Conservation (phyloP, 305 asterid species). For the Stenogyne calaminthoides region DNA sequence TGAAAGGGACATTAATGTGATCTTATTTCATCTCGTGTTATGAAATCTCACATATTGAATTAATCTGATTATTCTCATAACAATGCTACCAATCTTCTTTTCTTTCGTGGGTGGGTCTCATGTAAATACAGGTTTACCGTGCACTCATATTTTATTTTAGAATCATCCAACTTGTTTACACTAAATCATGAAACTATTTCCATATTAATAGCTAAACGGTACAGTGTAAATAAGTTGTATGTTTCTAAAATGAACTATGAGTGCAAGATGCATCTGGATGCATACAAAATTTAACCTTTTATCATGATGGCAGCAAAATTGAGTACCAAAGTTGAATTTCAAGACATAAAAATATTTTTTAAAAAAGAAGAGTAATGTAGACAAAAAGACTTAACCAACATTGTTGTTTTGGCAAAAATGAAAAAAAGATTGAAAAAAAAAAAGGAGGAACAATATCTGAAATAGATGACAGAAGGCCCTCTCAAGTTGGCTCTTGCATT, state of each 20-base stretch:
- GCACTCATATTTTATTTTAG: too few species aligned
- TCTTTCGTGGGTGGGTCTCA: too few species aligned
- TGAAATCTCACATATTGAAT: background rate
- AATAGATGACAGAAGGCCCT: constrained; percentile 21
- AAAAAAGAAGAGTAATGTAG: background rate
- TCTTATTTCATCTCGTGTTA: background rate
- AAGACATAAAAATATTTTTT: background rate
- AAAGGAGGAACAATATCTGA: background rate
- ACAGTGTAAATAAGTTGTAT: too few species aligned
- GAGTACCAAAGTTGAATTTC: background rate
- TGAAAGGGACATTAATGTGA: background rate
- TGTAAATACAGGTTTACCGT: too few species aligned
- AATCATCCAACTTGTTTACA: too few species aligned
- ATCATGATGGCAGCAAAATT: too few species aligned
- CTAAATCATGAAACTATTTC: too few species aligned
- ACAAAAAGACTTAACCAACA: background rate
- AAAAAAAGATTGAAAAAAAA: background rate
- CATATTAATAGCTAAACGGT: too few species aligned
- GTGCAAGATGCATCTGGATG: too few species aligned
- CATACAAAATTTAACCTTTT: too few species aligned
- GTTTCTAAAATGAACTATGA: too few species aligned
- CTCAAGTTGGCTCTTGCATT: constrained; percentile 34
- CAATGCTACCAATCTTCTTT: too few species aligned
- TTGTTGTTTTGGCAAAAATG: background rate
- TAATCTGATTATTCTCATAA: background rate